Conservation (phyloP, 257 asterid species). For the Fraxinus quadrangulata region DNA sequence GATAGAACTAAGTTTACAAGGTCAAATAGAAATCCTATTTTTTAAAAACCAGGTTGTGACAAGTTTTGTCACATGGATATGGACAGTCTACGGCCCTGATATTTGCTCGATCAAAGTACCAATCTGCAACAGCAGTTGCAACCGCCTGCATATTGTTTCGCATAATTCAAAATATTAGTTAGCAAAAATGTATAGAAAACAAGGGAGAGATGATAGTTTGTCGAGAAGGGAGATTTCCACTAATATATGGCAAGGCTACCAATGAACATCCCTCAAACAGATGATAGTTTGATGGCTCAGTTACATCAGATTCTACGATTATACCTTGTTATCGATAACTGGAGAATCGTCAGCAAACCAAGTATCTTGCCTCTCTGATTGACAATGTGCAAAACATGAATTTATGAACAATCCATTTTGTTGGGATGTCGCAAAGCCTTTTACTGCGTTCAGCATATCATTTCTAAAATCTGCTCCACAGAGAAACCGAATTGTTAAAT, state of each 20-base stretch:
- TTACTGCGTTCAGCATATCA: conserved; percentile 60
- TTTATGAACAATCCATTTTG: conserved; percentile 78
- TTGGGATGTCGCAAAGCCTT: conserved; percentile 41
- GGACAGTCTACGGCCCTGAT: conserved; percentile 77
- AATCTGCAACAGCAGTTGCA: conserved; percentile 87
- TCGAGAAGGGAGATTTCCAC: too few relatives aligned
- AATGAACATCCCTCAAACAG: too few relatives aligned
- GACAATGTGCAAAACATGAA: conserved; percentile 97
- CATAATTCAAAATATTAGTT: not conserved
- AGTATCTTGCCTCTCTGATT: conserved; percentile 92
- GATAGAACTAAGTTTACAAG: conserved; percentile 18
- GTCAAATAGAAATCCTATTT: conserved; percentile 22
- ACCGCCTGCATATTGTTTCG: conserved; percentile 52
- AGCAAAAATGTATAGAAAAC: not conserved
- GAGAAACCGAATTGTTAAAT: not conserved
- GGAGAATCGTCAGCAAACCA: conserved; percentile 91
- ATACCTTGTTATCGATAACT: conserved; percentile 62
- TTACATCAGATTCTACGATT: not conserved
- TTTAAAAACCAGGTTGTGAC: conserved; percentile 85
- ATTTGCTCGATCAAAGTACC: conserved; percentile 71
- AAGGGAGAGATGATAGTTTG: not conserved
- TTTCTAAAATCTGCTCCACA: conserved; percentile 61
- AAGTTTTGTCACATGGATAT: conserved; percentile 84
- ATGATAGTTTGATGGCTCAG: not conserved
- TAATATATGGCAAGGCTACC: too few relatives aligned